A percentile compares a stretch with the other conserved stretches of the same genome.
phyloP scores from a whole-genome alignment of 495 filamentous ascomycete species.

The Xylaria intraflava region DNA sequence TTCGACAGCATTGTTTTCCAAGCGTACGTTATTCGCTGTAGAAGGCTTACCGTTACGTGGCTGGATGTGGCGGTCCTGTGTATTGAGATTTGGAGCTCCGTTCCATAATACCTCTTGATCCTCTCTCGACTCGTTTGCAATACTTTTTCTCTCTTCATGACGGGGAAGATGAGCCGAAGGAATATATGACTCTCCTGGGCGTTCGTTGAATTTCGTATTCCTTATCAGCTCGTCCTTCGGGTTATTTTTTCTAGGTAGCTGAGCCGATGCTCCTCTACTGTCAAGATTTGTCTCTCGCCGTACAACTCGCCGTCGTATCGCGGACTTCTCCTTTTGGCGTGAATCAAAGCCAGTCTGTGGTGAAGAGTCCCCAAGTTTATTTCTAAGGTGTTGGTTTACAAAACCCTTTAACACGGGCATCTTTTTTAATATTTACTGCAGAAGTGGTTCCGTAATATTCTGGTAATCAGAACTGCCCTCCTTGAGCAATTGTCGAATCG shows the following conservation, averaged over 20 bases:
- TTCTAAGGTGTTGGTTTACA: background rate
- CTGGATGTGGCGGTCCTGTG: too few relatives aligned
- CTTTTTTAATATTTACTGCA: slow-evolving; percentile 4
- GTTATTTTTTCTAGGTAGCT: background rate
- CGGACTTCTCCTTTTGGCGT: background rate
- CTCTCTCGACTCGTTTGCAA: too few relatives aligned
- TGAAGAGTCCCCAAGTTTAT: background rate
- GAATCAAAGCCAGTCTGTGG: background rate
- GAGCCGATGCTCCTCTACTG: background rate
- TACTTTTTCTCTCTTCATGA: too few relatives aligned
- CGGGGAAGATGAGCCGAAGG: too few relatives aligned
- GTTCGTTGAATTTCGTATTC: too few relatives aligned
- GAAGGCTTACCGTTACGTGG: too few relatives aligned
- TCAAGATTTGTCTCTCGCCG: background rate
- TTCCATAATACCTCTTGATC: too few relatives aligned
- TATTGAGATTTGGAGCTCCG: too few relatives aligned
- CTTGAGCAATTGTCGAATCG: slow-evolving; percentile 1
- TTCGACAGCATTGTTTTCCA: background rate
- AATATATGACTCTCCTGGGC: too few relatives aligned
- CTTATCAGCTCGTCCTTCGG: too few relatives aligned
- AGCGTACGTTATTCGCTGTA: background rate
- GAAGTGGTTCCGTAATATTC: background rate
- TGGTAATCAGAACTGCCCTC: background rate
- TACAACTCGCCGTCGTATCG: too few relatives aligned
- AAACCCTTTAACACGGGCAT: slow-evolving; percentile 2